These are phyloP conservation scores for Hypsizygus marmoreus DNA, from an alignment of 768 basidiomycete genomes.

Conservation along the genomic window DNA sequence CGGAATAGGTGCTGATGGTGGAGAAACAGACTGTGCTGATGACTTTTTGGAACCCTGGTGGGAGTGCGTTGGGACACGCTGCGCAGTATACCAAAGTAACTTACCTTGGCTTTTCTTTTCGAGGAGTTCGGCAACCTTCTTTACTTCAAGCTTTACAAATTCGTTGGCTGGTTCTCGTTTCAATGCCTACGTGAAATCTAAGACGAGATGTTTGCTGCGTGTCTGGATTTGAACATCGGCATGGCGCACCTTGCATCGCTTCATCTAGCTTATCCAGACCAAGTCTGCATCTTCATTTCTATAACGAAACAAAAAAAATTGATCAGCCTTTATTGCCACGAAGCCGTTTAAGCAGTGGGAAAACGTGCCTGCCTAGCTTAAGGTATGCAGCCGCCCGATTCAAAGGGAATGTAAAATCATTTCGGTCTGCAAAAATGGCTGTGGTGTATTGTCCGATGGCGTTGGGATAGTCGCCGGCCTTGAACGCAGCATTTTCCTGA, in stretches of 20 bases:
- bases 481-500: slow-evolving; percentile 85
- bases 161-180: slow-evolving; percentile 65
- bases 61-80: too few species aligned
- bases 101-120: slow-evolving; percentile 37
- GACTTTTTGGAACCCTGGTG: neutral
- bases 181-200: slow-evolving; percentile 65
- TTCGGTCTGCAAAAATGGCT: slow-evolving; percentile 70
- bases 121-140: slow-evolving; percentile 44
- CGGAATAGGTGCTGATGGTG: neutral
- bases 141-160: slow-evolving; percentile 63
- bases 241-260: slow-evolving; percentile 67
- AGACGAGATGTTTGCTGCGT: neutral
- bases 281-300: slow-evolving; percentile 76
- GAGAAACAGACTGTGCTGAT: neutral
- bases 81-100: too few species aligned
- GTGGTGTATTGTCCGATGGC: slow-evolving; percentile 88
- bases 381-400: slow-evolving; percentile 93
- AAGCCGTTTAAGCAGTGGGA: slow-evolving; percentile 5
- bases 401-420: slow-evolving; percentile 76
- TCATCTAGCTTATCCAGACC: slow-evolving; percentile 55
- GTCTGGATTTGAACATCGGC: slow-evolving; percentile 14
- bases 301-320: too few species aligned
- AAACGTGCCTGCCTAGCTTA: slow-evolving; percentile 91
- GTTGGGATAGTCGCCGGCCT: slow-evolving; percentile 70
- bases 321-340: slow-evolving; percentile 14